These are phyloP conservation scores for Termitomyces sp. DNA, from an alignment of 768 basidiomycete species.

Conservation along the genomic window DNA sequence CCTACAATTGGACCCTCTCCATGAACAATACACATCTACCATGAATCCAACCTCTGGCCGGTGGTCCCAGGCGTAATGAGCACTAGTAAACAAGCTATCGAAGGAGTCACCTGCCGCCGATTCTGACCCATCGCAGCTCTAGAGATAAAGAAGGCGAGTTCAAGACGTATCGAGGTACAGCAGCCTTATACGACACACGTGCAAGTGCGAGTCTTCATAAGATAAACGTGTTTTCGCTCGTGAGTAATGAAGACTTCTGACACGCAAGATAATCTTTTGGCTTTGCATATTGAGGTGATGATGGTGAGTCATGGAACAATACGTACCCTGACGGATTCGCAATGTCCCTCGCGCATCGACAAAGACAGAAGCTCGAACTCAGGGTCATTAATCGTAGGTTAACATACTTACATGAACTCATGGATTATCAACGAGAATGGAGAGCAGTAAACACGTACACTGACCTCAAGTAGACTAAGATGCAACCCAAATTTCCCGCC, in stretches of 20 bases:
- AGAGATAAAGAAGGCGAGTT: background rate
- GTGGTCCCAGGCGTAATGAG: background rate
- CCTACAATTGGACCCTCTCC: background rate
- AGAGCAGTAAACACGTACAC: background rate
- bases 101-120: background rate
- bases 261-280: slow-evolving; percentile 7
- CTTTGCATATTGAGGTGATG: slow-evolving; percentile 1
- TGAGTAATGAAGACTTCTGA: background rate
- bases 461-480: background rate
- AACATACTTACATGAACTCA: background rate
- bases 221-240: background rate
- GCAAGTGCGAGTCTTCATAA: background rate
- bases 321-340: background rate
- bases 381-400: background rate
- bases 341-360: background rate
- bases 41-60: background rate
- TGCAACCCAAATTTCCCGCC: background rate
- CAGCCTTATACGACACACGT: background rate
- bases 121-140: background rate
- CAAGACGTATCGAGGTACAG: background rate
- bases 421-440: background rate
- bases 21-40: background rate
- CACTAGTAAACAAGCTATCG: background rate
- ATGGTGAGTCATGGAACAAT: background rate
- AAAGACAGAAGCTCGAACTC: background rate